A percentile compares a stretch with the other conserved stretches of the same genome.
These are phyloP conservation scores for Stephanodiscus minutulus DNA, from an alignment of 108 stramenopile genomes.

Conservation along the genomic window DNA sequence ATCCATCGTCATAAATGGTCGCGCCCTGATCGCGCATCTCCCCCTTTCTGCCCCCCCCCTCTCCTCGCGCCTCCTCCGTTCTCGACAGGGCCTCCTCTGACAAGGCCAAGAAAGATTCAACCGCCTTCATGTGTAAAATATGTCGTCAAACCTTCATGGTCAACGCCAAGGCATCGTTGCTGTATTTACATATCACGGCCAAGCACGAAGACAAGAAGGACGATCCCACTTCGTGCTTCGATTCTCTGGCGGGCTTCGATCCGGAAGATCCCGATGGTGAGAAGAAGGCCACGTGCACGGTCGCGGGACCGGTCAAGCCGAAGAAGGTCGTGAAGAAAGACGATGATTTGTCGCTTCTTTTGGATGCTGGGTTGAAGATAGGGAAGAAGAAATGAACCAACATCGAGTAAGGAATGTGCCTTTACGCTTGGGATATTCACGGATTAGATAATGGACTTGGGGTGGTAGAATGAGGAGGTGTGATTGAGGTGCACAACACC, in stretches of 20 bases:
- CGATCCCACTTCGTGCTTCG: slow-evolving; percentile 66
- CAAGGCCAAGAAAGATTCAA: slow-evolving; percentile 75
- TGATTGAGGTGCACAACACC: no score
- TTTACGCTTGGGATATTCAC: not conserved
- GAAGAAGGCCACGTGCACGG: slow-evolving; percentile 28
- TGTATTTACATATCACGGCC: slow-evolving; percentile 74
- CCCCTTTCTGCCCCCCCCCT: not conserved
- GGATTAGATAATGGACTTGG: no score
- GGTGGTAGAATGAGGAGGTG: no score
- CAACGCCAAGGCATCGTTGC: slow-evolving; percentile 68
- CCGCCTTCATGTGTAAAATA: slow-evolving; percentile 78
- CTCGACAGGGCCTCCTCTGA: slow-evolving; percentile 57
- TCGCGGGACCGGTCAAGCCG: slow-evolving; percentile 47
- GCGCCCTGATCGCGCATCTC: not conserved
- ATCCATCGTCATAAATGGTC: not conserved
- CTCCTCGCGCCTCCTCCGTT: not conserved
- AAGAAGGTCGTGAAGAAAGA: slow-evolving; percentile 56
- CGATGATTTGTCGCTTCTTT: slow-evolving; percentile 41
- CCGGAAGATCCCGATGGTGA: slow-evolving; percentile 70
- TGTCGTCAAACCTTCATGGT: slow-evolving; percentile 91
- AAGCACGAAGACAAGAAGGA: slow-evolving; percentile 68
- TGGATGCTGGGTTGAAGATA: slow-evolving; percentile 73
- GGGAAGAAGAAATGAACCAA: slow-evolving; percentile 39
- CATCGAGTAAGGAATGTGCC: not conserved
- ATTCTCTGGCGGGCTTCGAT: slow-evolving; percentile 72